Percentiles rank a stretch among this genome's conserved stretches.
phyloP scores from a whole-genome alignment of 164 flowering plant genomes.

The Nymphaea thermarum region DNA sequence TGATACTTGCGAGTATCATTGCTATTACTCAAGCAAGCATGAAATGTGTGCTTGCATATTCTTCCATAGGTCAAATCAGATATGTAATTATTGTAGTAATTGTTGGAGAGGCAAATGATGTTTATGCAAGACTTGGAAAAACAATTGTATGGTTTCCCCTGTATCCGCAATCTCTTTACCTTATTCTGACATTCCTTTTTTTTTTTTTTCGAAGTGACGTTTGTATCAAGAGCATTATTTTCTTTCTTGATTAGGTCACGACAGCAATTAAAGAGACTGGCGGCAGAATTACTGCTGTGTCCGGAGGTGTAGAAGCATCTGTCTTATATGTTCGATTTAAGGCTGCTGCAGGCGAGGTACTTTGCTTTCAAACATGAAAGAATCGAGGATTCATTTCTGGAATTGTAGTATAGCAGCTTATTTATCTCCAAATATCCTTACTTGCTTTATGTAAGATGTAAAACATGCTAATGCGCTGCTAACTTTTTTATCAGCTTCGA shows the following conservation, averaged over 20 bases:
- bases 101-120: not conserved
- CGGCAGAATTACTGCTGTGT: conserved; percentile 45
- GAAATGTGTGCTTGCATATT: not conserved
- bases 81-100: not conserved
- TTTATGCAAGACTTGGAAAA: not conserved
- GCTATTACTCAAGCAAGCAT: not conserved
- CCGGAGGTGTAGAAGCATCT: conserved; percentile 94
- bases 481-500: conserved; percentile 56
- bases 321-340: conserved; percentile 88
- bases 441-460: not conserved
- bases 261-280: conserved; percentile 49
- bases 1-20: not conserved
- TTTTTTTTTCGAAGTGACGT: too few species aligned
- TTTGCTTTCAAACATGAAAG: not conserved
- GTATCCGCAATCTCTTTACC: too few species aligned
- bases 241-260: conserved; percentile 47
- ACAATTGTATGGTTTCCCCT: too few species aligned
- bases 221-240: not conserved
- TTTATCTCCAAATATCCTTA: too few species aligned
- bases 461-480: conserved; percentile 3
- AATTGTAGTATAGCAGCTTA: too few species aligned
- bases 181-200: too few species aligned
- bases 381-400: too few species aligned
- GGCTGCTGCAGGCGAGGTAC: conserved; percentile 94
- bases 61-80: not conserved